These are phyloP conservation scores for Verruconis gallopava DNA, from an alignment of 2,329 filamentous ascomycete species.

Conservation along the genomic window DNA sequence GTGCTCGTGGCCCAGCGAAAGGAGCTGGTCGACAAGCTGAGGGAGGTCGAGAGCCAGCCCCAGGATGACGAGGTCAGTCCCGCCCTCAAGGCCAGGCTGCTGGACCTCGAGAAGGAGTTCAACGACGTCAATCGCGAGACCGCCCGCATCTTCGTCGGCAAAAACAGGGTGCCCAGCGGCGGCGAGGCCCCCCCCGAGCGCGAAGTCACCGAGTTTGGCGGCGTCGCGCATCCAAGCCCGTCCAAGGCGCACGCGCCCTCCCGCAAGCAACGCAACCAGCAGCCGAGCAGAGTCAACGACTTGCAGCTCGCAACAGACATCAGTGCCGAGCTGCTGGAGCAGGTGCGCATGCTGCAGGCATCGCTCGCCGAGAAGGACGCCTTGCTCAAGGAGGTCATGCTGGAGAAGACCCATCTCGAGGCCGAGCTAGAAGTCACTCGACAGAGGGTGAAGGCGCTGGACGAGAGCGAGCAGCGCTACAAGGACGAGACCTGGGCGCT, in stretches of 20 bases:
- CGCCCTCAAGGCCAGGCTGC: slow-evolving; percentile 69
- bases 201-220: slow-evolving; percentile 49
- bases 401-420: slow-evolving; percentile 69
- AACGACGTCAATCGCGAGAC: slow-evolving; percentile 87
- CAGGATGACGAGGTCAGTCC: slow-evolving; percentile 54
- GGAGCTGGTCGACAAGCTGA: slow-evolving; percentile 66
- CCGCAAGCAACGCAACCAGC: slow-evolving; percentile 80
- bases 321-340: slow-evolving; percentile 84
- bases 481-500: slow-evolving; percentile 99
- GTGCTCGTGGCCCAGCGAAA: slow-evolving; percentile 77
- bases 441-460: slow-evolving; percentile 67
- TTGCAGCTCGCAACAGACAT: slow-evolving; percentile 99
- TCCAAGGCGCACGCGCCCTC: slow-evolving; percentile 81
- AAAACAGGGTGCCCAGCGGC: slow-evolving; percentile 56
- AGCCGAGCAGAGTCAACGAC: slow-evolving; percentile 77
- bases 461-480: slow-evolving; percentile 90
- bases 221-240: slow-evolving; percentile 71
- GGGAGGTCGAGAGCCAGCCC: slow-evolving; percentile 69
- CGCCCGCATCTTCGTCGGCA: slow-evolving; percentile 77
- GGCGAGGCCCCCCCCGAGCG: slow-evolving; percentile 16
- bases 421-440: slow-evolving; percentile 67
- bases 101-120: slow-evolving; percentile 86
- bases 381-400: slow-evolving; percentile 58
- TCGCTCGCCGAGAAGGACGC: slow-evolving; percentile 82
- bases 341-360: slow-evolving; percentile 80